phyloP scores from a whole-genome alignment of 108 stramenopile genomes.

The Nitzschia sp. region DNA sequence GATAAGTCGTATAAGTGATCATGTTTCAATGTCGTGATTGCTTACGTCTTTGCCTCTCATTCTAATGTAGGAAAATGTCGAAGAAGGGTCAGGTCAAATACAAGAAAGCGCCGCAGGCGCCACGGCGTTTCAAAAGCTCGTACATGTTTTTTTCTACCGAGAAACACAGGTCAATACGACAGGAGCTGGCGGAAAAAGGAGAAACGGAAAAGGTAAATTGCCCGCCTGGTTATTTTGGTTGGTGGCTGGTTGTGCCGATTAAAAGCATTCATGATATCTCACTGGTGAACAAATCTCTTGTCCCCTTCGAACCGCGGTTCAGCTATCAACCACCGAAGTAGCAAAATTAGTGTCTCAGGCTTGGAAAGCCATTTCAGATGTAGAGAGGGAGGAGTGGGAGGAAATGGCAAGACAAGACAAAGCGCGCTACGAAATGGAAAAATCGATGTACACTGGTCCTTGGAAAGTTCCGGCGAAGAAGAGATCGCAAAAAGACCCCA shows the following conservation, averaged over 20 bases:
- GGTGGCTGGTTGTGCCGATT: neutral
- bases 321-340: slow-evolving; percentile 40
- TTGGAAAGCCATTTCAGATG: slow-evolving; percentile 32
- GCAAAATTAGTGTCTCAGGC: slow-evolving; percentile 37
- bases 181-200: slow-evolving; percentile 45
- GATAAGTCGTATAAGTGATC: too few relatives aligned
- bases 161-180: slow-evolving; percentile 46
- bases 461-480: slow-evolving; percentile 53
- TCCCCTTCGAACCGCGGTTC: too few relatives aligned
- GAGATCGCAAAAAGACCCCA: slow-evolving; percentile 52
- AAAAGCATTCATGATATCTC: neutral
- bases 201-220: slow-evolving; percentile 15
- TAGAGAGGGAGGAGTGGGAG: slow-evolving; percentile 53
- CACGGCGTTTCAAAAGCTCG: slow-evolving; percentile 56
- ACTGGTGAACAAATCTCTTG: neutral
- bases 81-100: slow-evolving; percentile 15
- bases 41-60: too few relatives aligned
- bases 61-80: too few relatives aligned
- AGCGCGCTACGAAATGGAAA: slow-evolving; percentile 49
- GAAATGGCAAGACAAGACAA: slow-evolving; percentile 60
- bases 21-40: too few relatives aligned
- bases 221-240: neutral
- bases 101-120: slow-evolving; percentile 54
- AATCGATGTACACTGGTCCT: slow-evolving; percentile 50
- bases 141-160: slow-evolving; percentile 65